Evolutionary conservation across 805 yeast species (phyloP).

Genomic region (Lipomyces lipofer): DNA sequence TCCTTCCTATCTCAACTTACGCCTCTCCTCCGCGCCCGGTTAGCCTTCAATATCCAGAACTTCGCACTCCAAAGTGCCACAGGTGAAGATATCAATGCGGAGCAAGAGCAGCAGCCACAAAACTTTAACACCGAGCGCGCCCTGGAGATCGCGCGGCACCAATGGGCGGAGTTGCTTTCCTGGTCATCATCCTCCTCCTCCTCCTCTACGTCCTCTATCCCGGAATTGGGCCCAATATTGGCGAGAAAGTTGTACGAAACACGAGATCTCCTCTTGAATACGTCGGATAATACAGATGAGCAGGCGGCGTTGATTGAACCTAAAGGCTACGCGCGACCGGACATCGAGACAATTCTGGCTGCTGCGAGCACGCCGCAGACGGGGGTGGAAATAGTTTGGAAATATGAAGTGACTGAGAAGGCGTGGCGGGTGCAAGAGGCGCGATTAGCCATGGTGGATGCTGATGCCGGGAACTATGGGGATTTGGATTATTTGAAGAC

Average conservation of each 20-base stretch:
- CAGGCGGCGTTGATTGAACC: neutral
- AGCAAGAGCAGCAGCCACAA: neutral
- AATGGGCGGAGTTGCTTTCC: constrained; percentile 22
- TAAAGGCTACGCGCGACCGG: constrained; percentile 16
- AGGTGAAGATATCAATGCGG: neutral
- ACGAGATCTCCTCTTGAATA: neutral
- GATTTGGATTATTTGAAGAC: neutral
- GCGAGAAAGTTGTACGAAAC: constrained; percentile 19
- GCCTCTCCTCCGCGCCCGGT: constrained; percentile 25
- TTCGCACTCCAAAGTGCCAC: neutral
- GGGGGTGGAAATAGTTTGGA: constrained; percentile 11
- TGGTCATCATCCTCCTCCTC: constrained; percentile 11
- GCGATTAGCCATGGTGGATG: neutral
- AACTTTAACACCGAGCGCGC: neutral
- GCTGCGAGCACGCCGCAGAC: constrained; percentile 1
- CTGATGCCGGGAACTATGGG: neutral
- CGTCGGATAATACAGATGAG: neutral
- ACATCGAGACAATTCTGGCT: constrained; percentile 15
- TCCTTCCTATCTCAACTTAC: constrained; percentile 13
- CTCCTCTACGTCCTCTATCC: neutral
- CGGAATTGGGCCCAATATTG: constrained; percentile 16
- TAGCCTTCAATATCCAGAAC: constrained; percentile 10
- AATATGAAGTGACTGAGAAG: constrained; percentile 11
- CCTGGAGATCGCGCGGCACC: constrained; percentile 4
- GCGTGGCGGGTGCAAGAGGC: constrained; percentile 25